Conservation (phyloP, 352 stramenopile genomes). For the Phytophthora boehmeriae region DNA sequence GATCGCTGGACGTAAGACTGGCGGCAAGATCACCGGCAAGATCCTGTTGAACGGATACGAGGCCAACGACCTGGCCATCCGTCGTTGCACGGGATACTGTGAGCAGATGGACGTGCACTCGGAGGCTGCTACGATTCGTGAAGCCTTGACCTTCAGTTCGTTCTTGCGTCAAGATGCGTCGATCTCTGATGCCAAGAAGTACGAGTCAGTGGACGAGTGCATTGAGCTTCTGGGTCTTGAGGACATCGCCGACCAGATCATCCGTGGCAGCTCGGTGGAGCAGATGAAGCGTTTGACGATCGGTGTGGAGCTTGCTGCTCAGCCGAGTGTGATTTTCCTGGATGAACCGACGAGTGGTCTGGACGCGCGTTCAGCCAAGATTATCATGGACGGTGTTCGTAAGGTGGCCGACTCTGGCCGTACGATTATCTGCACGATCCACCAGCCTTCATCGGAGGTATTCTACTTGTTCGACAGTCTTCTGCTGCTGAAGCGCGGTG, state of each 20-base stretch:
- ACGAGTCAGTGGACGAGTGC: conserved; percentile 4
- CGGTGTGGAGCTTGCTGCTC: conserved; percentile 2
- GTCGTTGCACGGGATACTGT: conserved; percentile 19
- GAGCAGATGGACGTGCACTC: conserved; percentile 39
- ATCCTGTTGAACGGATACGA: conserved; percentile 42
- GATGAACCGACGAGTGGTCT: conserved; percentile 3
- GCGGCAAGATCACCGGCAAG: conserved; percentile 32
- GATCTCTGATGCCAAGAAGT: neutral
- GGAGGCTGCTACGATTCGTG: conserved; percentile 8
- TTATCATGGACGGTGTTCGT: conserved; percentile 12
- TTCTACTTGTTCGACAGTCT: conserved; percentile 81
- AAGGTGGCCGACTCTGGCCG: conserved; percentile 5
- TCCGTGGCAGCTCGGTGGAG: conserved; percentile 8
- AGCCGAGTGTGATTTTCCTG: conserved; percentile 6
- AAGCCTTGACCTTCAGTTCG: conserved; percentile 1
- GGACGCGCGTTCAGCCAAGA: neutral
- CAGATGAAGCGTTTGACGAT: conserved; percentile 4
- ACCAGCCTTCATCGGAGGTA: conserved; percentile 81
- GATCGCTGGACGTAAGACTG: neutral
- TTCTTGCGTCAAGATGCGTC: conserved; percentile 4
- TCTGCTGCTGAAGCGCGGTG: conserved; percentile 56
- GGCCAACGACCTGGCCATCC: conserved; percentile 30
- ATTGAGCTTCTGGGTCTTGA: conserved; percentile 3
- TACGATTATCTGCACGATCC: conserved; percentile 81
- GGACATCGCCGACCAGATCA: conserved; percentile 8